These are phyloP conservation scores for Boletus mariae DNA, from an alignment of 1,284 basidiomycete genomes.

Conservation along the genomic window DNA sequence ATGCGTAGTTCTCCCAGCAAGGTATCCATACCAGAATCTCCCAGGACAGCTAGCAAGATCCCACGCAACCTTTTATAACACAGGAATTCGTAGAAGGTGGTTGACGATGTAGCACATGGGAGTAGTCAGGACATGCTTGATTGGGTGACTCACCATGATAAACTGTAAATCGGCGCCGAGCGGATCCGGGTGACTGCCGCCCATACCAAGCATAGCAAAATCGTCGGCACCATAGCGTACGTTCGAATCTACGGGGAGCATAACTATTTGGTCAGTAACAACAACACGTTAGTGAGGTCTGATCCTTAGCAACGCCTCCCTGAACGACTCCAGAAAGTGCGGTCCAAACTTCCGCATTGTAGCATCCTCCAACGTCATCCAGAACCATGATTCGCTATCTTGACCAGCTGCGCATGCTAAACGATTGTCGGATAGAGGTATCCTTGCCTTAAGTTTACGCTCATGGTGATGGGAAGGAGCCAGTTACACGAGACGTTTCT, in stretches of 20 bases:
- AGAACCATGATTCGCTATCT: slow-evolving; percentile 47
- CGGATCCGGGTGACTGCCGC: background rate
- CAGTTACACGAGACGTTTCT: slow-evolving; percentile 28
- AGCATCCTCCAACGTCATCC: slow-evolving; percentile 49
- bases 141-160: background rate
- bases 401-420: slow-evolving; percentile 51
- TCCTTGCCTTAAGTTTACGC: slow-evolving; percentile 57
- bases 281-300: slow-evolving; percentile 61
- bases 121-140: too few species aligned
- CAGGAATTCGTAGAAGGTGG: background rate
- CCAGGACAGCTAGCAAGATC: too few species aligned
- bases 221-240: slow-evolving; percentile 31
- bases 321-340: slow-evolving; percentile 52
- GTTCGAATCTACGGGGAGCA: slow-evolving; percentile 47
- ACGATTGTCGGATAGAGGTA: slow-evolving; percentile 42
- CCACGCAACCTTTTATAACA: too few species aligned
- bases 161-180: background rate
- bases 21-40: too few species aligned
- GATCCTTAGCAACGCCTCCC: slow-evolving; percentile 39
- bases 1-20: too few species aligned
- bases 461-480: slow-evolving; percentile 57
- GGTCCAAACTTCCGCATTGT: slow-evolving; percentile 58
- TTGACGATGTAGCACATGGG: too few species aligned
- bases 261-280: slow-evolving; percentile 57
- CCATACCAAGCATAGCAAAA: slow-evolving; percentile 19